Conservation (phyloP, 768 basidiomycete genomes). For the Pulveroboletus sp. region DNA sequence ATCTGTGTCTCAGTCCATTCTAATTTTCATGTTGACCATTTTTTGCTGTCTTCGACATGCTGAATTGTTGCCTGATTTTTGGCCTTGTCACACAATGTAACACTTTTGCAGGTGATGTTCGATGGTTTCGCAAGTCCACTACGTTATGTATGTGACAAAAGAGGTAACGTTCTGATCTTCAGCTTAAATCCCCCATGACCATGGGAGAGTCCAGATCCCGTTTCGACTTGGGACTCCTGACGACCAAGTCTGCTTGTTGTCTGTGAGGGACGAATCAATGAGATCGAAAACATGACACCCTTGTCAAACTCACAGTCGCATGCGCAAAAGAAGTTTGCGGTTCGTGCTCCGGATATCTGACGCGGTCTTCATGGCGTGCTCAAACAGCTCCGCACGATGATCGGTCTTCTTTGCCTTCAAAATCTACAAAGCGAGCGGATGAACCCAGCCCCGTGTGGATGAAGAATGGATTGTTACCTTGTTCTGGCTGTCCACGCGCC, state of each 20-base stretch:
- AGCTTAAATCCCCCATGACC: slow-evolving; percentile 12
- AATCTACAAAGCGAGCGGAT: slow-evolving; percentile 46
- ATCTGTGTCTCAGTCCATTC: no score
- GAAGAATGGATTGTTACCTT: slow-evolving; percentile 61
- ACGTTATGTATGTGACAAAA: no score
- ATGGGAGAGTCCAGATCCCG: slow-evolving; percentile 19
- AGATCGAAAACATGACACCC: not conserved
- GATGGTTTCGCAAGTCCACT: no score
- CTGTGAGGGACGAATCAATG: slow-evolving; percentile 40
- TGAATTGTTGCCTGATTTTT: no score
- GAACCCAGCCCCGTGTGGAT: not conserved
- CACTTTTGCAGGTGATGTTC: no score
- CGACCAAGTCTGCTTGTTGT: slow-evolving; percentile 75
- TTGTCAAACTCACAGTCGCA: slow-evolving; percentile 69
- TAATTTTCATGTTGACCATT: no score
- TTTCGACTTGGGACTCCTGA: slow-evolving; percentile 53
- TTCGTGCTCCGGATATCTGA: slow-evolving; percentile 68
- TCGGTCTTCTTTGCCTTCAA: slow-evolving; percentile 77
- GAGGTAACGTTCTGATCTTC: not conserved
- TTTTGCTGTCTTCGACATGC: no score
- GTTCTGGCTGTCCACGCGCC: slow-evolving; percentile 84
- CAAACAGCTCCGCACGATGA: slow-evolving; percentile 72
- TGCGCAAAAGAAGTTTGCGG: slow-evolving; percentile 72
- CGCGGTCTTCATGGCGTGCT: slow-evolving; percentile 69
- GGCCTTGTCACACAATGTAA: no score